These are phyloP conservation scores for Alternaria gansuensis DNA, from an alignment of 2,329 filamentous ascomycete genomes.

Conservation along the genomic window DNA sequence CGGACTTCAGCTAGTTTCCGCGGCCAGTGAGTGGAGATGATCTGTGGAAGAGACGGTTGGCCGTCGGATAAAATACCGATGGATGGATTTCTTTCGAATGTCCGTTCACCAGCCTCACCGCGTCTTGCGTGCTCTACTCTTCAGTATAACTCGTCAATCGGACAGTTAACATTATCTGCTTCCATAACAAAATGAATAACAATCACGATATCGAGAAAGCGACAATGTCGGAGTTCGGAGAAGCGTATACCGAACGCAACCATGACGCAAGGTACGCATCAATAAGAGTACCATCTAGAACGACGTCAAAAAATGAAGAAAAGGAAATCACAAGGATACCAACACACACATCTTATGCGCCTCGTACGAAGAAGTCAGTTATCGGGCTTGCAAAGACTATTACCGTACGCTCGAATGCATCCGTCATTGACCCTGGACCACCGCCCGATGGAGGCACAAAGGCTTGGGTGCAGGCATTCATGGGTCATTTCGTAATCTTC, in stretches of 20 bases:
- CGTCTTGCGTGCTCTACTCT: background rate
- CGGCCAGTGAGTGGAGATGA: slow-evolving; percentile 29
- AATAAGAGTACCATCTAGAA: slow-evolving; percentile 14
- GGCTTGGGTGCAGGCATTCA: slow-evolving; percentile 51
- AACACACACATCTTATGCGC: slow-evolving; percentile 18
- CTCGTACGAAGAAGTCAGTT: slow-evolving; percentile 22
- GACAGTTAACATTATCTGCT: no score
- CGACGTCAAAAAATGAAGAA: slow-evolving; percentile 12
- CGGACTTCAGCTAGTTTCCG: slow-evolving; percentile 30
- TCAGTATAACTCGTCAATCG: background rate
- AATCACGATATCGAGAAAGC: slow-evolving; percentile 32
- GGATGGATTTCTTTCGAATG: slow-evolving; percentile 5
- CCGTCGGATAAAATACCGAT: slow-evolving; percentile 24
- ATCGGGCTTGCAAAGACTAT: slow-evolving; percentile 38
- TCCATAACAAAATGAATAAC: slow-evolving; percentile 7
- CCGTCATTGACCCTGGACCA: slow-evolving; percentile 47
- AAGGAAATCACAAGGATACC: slow-evolving; percentile 18
- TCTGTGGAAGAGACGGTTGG: slow-evolving; percentile 8
- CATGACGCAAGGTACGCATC: slow-evolving; percentile 13
- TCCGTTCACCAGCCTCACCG: slow-evolving; percentile 3
- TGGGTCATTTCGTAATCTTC: slow-evolving; percentile 51
- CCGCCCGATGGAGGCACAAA: slow-evolving; percentile 51
- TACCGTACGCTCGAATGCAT: slow-evolving; percentile 46
- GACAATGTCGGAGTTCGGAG: slow-evolving; percentile 5
- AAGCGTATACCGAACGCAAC: slow-evolving; percentile 6